phyloP scores from a whole-genome alignment of 2,329 filamentous ascomycete genomes.

The Aspergillus quadrilineatus region DNA sequence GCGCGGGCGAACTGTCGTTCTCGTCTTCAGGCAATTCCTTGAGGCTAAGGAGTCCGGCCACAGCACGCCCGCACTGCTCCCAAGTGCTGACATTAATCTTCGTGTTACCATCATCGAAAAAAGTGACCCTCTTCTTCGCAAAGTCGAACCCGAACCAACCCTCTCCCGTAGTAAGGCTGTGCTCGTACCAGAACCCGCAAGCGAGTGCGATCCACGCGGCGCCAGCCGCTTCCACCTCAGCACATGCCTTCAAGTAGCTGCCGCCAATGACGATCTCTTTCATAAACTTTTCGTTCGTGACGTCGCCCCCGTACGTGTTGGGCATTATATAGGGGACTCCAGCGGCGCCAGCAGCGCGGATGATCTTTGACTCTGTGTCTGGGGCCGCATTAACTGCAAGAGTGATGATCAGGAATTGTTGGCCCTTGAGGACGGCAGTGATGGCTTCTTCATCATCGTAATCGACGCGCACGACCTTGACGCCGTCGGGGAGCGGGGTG shows the following conservation, averaged over 20 bases:
- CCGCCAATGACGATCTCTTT: conserved; percentile 37
- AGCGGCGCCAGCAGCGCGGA: conserved; percentile 56
- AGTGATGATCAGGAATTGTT: conserved; percentile 59
- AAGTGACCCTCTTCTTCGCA: conserved; percentile 39
- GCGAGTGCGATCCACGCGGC: conserved; percentile 44
- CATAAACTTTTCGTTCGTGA: conserved; percentile 27
- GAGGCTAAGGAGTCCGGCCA: conserved; percentile 54
- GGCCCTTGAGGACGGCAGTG: conserved; percentile 51
- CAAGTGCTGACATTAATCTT: conserved; percentile 60
- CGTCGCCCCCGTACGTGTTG: conserved; percentile 45
- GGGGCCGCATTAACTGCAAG: conserved; percentile 45
- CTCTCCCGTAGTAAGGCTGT: conserved; percentile 42
- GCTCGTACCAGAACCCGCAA: conserved; percentile 57
- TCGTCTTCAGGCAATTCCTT: conserved; percentile 42
- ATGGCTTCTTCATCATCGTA: conserved; percentile 50
- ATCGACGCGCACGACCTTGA: conserved; percentile 46
- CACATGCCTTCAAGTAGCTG: conserved; percentile 26
- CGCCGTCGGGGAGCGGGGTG: conserved; percentile 46
- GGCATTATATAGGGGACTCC: conserved; percentile 58
- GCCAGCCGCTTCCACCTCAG: conserved; percentile 42
- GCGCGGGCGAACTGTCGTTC: conserved; percentile 35
- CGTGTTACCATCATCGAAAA: conserved; percentile 58
- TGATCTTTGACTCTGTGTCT: conserved; percentile 51
- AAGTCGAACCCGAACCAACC: conserved; percentile 53
- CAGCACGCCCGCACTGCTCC: conserved; percentile 55